Evolutionary conservation across 768 basidiomycete genomes (phyloP).

Genomic region (Termitomyces sp.): DNA sequence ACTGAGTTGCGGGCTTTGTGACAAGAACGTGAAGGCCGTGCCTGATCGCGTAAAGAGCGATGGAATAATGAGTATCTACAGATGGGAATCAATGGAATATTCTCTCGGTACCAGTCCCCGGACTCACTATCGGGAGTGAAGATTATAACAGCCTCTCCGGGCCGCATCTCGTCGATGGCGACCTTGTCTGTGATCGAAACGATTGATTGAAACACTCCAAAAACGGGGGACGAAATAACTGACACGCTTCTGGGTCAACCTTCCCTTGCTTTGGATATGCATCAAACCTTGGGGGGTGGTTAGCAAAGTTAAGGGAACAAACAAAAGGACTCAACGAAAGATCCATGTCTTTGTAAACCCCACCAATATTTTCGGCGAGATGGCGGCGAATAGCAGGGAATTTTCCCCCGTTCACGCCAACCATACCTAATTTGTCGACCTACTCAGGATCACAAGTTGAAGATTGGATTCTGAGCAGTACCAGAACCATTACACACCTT

Average conservation of each 20-base stretch:
- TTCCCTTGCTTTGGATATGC: constrained; percentile 69
- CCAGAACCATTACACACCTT: constrained; percentile 41
- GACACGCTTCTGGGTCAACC: constrained; percentile 78
- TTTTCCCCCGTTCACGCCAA: constrained; percentile 82
- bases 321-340: constrained; percentile 45
- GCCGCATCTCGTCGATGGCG: constrained; percentile 70
- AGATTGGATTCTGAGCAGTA: too few species aligned
- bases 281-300: constrained; percentile 51
- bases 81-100: not conserved
- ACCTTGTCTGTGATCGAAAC: constrained; percentile 56
- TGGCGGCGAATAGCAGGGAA: constrained; percentile 84
- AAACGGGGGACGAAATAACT: constrained; percentile 20
- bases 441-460: constrained; percentile 15
- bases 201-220: not conserved
- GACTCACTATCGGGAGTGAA: constrained; percentile 85
- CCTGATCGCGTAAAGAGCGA: constrained; percentile 83
- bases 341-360: constrained; percentile 86
- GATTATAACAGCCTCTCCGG: constrained; percentile 87
- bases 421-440: constrained; percentile 79
- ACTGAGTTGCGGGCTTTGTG: constrained; percentile 89
- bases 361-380: constrained; percentile 74
- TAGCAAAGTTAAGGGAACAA: not conserved
- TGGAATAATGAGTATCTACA: constrained; percentile 77
- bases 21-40: constrained; percentile 83
- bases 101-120: not conserved